Base-by-base conservation (phyloP, 345 rosid species). In the Heritiera fomes region DNA sequence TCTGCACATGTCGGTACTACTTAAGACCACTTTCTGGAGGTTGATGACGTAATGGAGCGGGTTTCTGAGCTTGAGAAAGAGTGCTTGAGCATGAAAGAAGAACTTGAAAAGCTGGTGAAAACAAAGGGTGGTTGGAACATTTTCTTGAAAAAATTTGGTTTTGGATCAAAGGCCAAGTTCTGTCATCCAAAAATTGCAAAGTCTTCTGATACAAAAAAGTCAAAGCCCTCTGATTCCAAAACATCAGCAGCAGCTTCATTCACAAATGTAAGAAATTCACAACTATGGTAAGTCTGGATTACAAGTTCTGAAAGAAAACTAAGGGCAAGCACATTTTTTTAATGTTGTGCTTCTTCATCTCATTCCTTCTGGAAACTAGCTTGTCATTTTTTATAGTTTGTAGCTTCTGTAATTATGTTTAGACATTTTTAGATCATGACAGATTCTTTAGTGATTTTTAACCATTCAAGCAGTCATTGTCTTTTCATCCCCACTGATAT, bases 51-150 rank as follows among this genome's bases (percentile, higher is more conserved):
- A 91, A 93, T 79, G 80, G 91, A 87, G 4, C 86, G 96, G 60
- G 90, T 95, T 82, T 85, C 78, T 6, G 90, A 89, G 86, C 95
- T 95, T 0, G 98, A 92, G 77, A 91, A 89, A 62, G 94, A 93
- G 76, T 95, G 93, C 86, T 49, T 81, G 83, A 88, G 77, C 88
- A 92, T 93, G 93, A 93, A 90, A 80, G 88, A 88, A 72, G 88
- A 87, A 72, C 92, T 95, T 55, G 90, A 87, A 65, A 93, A 93
- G 87, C 78, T 91, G 73, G 88, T 80, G 49, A 89, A 87, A 83
- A 80, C 95, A 6, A 95, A 90, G 77, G 88, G 89, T 38, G 82
- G 88, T 75, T 88, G 96, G 86, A 91, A 83, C 82, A 71, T 87
- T 67, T 88, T 93, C 86, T 80, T 87, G 3, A 86, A 82, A 81